These are phyloP conservation scores for Myriosclerotinia duriaeana DNA, from an alignment of 2,329 filamentous ascomycete species.

Conservation along the genomic window DNA sequence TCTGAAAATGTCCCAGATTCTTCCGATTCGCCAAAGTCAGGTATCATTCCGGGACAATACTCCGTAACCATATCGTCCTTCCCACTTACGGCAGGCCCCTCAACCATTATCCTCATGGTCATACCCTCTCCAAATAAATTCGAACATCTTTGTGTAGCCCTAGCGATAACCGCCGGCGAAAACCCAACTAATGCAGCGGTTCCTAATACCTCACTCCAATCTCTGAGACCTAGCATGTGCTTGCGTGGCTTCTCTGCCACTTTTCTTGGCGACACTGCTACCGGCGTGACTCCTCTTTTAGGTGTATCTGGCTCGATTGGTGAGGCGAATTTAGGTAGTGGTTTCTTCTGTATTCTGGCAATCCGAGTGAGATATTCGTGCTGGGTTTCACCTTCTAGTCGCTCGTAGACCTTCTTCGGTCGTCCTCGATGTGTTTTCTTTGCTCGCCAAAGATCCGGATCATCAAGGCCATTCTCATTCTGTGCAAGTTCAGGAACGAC, in stretches of 20 bases:
- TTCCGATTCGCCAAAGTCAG: constrained; percentile 25
- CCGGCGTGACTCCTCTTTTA: neutral
- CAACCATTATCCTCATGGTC: constrained; percentile 45
- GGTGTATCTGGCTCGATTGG: constrained; percentile 15
- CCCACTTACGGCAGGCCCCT: constrained; percentile 26
- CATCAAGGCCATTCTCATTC: constrained; percentile 8
- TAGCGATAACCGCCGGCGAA: constrained; percentile 60
- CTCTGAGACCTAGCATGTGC: constrained; percentile 45
- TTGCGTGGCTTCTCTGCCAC: constrained; percentile 11
- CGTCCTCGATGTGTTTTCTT: constrained; percentile 35
- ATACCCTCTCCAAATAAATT: constrained; percentile 73
- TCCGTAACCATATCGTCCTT: constrained; percentile 24
- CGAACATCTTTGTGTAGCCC: constrained; percentile 72
- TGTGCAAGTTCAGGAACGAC: neutral
- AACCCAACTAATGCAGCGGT: constrained; percentile 75
- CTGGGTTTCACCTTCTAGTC: constrained; percentile 39
- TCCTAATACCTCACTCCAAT: constrained; percentile 85
- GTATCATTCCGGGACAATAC: constrained; percentile 36
- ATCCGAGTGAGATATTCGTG: constrained; percentile 50
- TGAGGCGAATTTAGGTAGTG: constrained; percentile 42
- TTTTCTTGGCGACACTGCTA: constrained; percentile 18
- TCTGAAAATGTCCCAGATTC: neutral
- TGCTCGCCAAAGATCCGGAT: constrained; percentile 17
- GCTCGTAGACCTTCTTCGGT: constrained; percentile 35
- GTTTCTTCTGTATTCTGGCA: constrained; percentile 46